Evolutionary conservation across 768 basidiomycete species (phyloP).

Genomic region (Strobilomyces dryophilus): DNA sequence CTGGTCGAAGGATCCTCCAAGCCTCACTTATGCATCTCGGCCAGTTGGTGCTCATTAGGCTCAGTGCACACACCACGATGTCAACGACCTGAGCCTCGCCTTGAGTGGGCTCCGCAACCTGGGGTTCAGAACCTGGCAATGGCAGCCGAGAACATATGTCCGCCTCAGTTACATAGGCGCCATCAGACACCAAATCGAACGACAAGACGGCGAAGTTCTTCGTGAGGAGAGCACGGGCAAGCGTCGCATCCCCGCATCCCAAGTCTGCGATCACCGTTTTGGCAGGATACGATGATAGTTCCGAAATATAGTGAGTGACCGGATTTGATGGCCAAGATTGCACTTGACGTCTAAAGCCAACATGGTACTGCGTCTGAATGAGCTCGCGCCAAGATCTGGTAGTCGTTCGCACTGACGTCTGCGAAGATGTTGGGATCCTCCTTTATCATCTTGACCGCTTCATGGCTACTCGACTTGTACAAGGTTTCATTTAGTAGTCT

Average conservation of each 20-base stretch:
- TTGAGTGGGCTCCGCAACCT: conserved; percentile 34
- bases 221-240: conserved; percentile 71
- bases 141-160: conserved; percentile 82
- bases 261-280: conserved; percentile 84
- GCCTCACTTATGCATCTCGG: conserved; percentile 84
- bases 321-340: conserved; percentile 94
- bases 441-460: conserved; percentile 79
- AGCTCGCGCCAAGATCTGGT: conserved; percentile 6
- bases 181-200: conserved; percentile 77
- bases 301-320: conserved; percentile 71
- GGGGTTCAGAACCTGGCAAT: conserved; percentile 72
- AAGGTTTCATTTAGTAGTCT: conserved; percentile 91
- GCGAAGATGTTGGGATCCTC: conserved; percentile 76
- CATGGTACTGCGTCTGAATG: conserved; percentile 70
- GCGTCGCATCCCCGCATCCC: conserved; percentile 90
- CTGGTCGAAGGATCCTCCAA: conserved; percentile 79
- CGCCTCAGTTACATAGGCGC: conserved; percentile 77
- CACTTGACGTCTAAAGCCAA: conserved; percentile 88
- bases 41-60: conserved; percentile 98
- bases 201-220: conserved; percentile 69
- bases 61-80: conserved; percentile 89
- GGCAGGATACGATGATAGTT: conserved; percentile 58
- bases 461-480: conserved; percentile 78
- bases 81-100: conserved; percentile 80
- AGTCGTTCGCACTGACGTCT: conserved; percentile 52